Evolutionary conservation across 306 rosid genomes (phyloP).

Genomic region (Fragaria vesca): DNA sequence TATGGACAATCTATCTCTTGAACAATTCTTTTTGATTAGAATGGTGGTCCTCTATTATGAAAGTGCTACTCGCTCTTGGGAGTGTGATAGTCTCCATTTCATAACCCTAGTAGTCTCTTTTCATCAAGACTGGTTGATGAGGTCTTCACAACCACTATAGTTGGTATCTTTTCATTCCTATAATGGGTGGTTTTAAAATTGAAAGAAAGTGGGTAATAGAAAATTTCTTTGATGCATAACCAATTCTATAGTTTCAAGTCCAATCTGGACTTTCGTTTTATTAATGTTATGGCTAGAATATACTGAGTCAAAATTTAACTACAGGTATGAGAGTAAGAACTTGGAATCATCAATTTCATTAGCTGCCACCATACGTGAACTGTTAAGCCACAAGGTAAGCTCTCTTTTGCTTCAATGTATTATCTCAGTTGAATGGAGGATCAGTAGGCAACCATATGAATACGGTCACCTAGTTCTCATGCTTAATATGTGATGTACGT

Average conservation of each 20-base stretch:
- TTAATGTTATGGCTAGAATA: constrained; percentile 26
- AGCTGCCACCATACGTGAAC: constrained; percentile 65
- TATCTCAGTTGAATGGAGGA: neutral
- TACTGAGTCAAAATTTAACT: constrained; percentile 31
- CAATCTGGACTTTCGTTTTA: constrained; percentile 14
- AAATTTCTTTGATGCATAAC: neutral
- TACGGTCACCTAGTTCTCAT: neutral
- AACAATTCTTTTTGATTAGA: neutral
- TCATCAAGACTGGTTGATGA: neutral
- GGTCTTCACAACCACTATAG: neutral
- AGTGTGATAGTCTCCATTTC: neutral
- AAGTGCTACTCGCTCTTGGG: neutral
- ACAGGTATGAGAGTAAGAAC: constrained; percentile 46
- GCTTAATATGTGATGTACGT: neutral
- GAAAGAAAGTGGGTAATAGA: neutral
- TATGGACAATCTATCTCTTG: neutral
- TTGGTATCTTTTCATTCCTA: neutral
- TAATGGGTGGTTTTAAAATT: neutral
- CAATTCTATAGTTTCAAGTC: constrained; percentile 26
- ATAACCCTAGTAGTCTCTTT: neutral
- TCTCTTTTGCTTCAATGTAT: constrained; percentile 17
- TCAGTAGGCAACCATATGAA: neutral
- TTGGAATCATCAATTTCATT: constrained; percentile 46
- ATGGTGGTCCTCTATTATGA: neutral
- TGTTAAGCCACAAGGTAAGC: constrained; percentile 61